These are phyloP conservation scores for Colletotrichum cereale DNA, from an alignment of 2,329 filamentous ascomycete genomes.

Conservation along the genomic window DNA sequence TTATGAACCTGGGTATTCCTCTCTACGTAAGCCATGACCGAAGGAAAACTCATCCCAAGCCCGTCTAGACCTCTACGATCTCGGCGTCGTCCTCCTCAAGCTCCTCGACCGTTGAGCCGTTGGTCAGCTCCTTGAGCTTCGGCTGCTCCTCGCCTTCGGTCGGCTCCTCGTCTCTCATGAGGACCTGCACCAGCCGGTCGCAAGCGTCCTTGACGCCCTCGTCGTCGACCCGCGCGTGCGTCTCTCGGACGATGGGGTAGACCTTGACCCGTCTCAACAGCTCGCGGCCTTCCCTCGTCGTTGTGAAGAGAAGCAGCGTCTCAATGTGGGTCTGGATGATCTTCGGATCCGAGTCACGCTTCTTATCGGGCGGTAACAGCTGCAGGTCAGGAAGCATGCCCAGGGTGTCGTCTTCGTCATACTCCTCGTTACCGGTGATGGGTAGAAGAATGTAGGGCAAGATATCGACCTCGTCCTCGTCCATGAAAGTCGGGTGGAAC, in stretches of 20 bases:
- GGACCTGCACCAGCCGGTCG: conserved; percentile 88
- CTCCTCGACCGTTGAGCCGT: conserved; percentile 59
- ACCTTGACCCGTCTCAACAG: conserved; percentile 81
- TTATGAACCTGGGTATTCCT: conserved; percentile 38
- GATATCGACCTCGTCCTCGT: conserved; percentile 80
- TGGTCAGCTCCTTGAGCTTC: conserved; percentile 55
- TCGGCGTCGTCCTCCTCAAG: conserved; percentile 63
- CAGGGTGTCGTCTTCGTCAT: conserved; percentile 85
- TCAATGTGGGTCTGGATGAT: conserved; percentile 92
- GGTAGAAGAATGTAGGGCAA: conserved; percentile 91
- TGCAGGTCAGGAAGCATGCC: conserved; percentile 92
- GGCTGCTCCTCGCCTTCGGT: conserved; percentile 55
- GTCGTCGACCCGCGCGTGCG: conserved; percentile 81
- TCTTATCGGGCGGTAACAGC: conserved; percentile 89
- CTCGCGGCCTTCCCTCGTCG: conserved; percentile 80
- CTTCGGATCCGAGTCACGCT: conserved; percentile 79
- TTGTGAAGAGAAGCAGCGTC: conserved; percentile 85
- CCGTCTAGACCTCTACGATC: conserved; percentile 64
- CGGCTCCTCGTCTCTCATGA: conserved; percentile 83
- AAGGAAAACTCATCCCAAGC: conserved; percentile 19
- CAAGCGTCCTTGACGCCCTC: conserved; percentile 86
- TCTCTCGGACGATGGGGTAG: conserved; percentile 90
- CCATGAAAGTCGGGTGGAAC: conserved; percentile 78
- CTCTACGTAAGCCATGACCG: conserved; percentile 35
- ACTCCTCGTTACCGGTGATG: conserved; percentile 89